Conservation (phyloP, 2,329 filamentous ascomycete species). For the Tolypocladium tundrense region DNA sequence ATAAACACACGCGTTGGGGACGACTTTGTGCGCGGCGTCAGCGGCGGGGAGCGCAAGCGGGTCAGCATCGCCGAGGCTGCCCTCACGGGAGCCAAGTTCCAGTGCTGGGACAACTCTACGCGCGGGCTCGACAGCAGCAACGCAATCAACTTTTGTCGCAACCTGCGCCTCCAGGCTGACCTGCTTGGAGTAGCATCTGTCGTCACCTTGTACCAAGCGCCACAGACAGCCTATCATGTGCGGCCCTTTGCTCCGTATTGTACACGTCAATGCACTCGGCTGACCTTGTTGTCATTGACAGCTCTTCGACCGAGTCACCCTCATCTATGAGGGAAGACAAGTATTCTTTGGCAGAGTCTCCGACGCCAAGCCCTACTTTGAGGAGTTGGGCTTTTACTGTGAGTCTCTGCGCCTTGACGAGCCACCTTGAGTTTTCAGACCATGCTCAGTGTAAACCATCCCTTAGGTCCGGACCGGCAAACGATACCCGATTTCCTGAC, state of each 20-base stretch:
- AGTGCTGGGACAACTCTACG: slow-evolving; percentile 64
- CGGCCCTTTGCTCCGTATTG: too few species aligned
- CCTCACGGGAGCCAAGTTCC: slow-evolving; percentile 45
- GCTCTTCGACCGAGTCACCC: slow-evolving; percentile 46
- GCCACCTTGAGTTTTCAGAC: too few species aligned
- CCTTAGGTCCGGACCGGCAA: slow-evolving; percentile 44
- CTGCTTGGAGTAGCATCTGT: slow-evolving; percentile 54
- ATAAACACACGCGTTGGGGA: slow-evolving; percentile 66
- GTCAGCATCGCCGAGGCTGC: slow-evolving; percentile 53
- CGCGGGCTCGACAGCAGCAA: slow-evolving; percentile 66
- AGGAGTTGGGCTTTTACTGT: slow-evolving; percentile 54
- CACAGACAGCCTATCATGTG: slow-evolving; percentile 50
- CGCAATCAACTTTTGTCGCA: slow-evolving; percentile 65
- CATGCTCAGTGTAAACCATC: too few species aligned
- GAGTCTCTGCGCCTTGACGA: too few species aligned
- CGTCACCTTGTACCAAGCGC: slow-evolving; percentile 66
- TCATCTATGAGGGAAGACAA: slow-evolving; percentile 50
- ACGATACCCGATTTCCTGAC: slow-evolving; percentile 65
- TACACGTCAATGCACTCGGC: too few species aligned
- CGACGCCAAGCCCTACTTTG: slow-evolving; percentile 53
- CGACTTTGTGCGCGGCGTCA: slow-evolving; percentile 64
- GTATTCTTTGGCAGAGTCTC: slow-evolving; percentile 53
- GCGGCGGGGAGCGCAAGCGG: slow-evolving; percentile 62
- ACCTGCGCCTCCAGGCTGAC: slow-evolving; percentile 56
- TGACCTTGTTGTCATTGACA: too few species aligned